Base-by-base conservation (phyloP, 805 yeast species). In the Cyberlindnera euphorbiiphila region DNA sequence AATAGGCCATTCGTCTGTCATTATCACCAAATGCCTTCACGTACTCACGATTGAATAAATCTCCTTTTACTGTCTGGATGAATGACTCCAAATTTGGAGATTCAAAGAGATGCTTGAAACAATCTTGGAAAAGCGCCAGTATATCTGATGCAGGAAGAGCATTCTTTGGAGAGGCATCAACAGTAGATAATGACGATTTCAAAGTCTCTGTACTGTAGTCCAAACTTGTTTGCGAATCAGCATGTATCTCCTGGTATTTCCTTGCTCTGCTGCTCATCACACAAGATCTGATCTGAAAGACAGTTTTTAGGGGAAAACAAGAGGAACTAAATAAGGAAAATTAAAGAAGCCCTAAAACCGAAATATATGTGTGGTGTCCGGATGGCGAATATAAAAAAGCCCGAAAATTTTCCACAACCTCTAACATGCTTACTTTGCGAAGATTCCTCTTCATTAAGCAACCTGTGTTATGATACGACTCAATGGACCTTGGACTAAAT, bases 1-100 rank as follows among this genome's bases (percentile, higher is more conserved):
- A 84, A 52, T 87, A 87, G 0, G 94, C 95, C 45, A 71, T 72
- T 36, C 94, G 66, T 47, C 82, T 79, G 31, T 65, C 70, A 35
- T 72, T 78, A 34, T 64, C 61, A 38, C 74, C 74, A 56, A 88
- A 87, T 1, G 96, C 96, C 9, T 65, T 62, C 5, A 69, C 39
- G 54, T 85, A 87, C 43, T 86, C 78, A 48, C 96, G 63, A 35
- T 85, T 74, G 57, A 65, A 87, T 14, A 87, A 64, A 40, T 76
- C 74, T 2, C 78, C 69, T 51, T 87, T 87, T 17, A 87, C 94
- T 1, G 51, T 45, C 55, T 88, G 96, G 18, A 87, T 72, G 34
- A 66, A 63, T 1, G 50, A 60, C 3, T 63, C 57, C 9, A 59
- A 39, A 19, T 37, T 43, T 4, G 54, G 51, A 7, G 56, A 45